These are phyloP conservation scores for Ensete glaucum DNA, from an alignment of 176 grass and related monocot genomes.

Conservation along the genomic window DNA sequence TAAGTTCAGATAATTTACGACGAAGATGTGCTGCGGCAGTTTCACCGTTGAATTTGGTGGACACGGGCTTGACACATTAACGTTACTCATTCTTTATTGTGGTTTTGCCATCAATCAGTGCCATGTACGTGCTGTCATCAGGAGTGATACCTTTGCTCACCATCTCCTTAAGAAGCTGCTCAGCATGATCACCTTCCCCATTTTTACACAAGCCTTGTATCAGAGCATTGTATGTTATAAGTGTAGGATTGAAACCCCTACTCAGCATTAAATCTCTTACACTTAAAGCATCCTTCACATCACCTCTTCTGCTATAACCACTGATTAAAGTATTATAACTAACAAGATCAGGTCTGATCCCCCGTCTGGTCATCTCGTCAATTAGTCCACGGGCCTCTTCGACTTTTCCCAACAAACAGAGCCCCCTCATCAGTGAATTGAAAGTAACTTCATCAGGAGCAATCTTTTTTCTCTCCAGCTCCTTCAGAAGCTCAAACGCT, in stretches of 20 bases:
- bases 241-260: conserved; percentile 13
- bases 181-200: conserved; percentile 2
- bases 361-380: not conserved
- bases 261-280: conserved; percentile 8
- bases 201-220: conserved; percentile 12
- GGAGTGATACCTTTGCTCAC: conserved; percentile 9
- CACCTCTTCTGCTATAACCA: conserved; percentile 19
- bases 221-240: conserved; percentile 7
- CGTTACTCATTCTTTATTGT: not conserved
- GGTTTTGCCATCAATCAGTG: conserved; percentile 1
- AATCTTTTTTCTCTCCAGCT: conserved; percentile 7
- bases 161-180: conserved; percentile 15
- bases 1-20: too few relatives aligned
- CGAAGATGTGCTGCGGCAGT: too few relatives aligned
- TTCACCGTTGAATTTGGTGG: too few relatives aligned
- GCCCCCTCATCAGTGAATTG: conserved; percentile 14
- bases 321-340: conserved; percentile 19
- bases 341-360: conserved; percentile 2
- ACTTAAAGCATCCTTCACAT: conserved; percentile 2
- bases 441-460: conserved; percentile 9
- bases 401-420: conserved; percentile 5
- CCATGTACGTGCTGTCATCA: conserved; percentile 2
- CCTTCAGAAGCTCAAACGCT: conserved; percentile 4
- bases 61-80: not conserved
- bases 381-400: conserved; percentile 4